Percentiles rank a stretch among this genome's conserved stretches.
These are phyloP conservation scores for Rhizopogon rudus DNA, from an alignment of 768 basidiomycete species.

Conservation along the genomic window DNA sequence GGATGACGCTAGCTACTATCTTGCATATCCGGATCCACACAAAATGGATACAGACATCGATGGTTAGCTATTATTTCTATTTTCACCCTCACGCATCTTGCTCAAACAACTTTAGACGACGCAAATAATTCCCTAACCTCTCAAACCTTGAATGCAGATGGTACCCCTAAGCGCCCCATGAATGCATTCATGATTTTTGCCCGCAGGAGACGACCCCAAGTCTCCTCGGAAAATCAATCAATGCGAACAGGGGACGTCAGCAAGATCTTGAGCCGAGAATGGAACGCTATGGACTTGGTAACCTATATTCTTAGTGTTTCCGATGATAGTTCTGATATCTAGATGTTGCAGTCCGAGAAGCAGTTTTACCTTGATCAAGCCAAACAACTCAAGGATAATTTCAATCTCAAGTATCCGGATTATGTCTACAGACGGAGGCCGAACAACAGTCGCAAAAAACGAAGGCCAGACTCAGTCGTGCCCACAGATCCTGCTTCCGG, in stretches of 20 bases:
- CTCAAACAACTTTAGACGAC: slow-evolving; percentile 28
- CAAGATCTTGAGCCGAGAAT: slow-evolving; percentile 84
- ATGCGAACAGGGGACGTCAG: slow-evolving; percentile 90
- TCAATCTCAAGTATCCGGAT: slow-evolving; percentile 84
- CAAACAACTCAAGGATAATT: slow-evolving; percentile 78
- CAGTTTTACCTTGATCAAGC: slow-evolving; percentile 88
- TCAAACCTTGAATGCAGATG: slow-evolving; percentile 81
- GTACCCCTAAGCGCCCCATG: slow-evolving; percentile 88
- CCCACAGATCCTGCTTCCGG: slow-evolving; percentile 25
- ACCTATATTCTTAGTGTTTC: slow-evolving; percentile 18
- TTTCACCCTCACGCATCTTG: slow-evolving; percentile 9
- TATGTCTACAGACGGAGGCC: slow-evolving; percentile 86
- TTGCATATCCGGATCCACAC: slow-evolving; percentile 25
- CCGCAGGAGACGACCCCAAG: slow-evolving; percentile 74
- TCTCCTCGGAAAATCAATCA: slow-evolving; percentile 81
- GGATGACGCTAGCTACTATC: slow-evolving; percentile 39
- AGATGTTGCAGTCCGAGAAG: slow-evolving; percentile 56
- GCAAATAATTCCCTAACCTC: slow-evolving; percentile 51
- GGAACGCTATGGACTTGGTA: slow-evolving; percentile 76
- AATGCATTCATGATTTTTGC: slow-evolving; percentile 96
- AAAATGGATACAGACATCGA: slow-evolving; percentile 43
- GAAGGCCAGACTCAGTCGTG: slow-evolving; percentile 32
- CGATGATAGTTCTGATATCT: slow-evolving; percentile 5
- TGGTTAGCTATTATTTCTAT: slow-evolving; percentile 28
- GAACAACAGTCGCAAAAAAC: slow-evolving; percentile 76